Conservation (phyloP, 805 yeast genomes). For the Nakazawaea pomicola region DNA sequence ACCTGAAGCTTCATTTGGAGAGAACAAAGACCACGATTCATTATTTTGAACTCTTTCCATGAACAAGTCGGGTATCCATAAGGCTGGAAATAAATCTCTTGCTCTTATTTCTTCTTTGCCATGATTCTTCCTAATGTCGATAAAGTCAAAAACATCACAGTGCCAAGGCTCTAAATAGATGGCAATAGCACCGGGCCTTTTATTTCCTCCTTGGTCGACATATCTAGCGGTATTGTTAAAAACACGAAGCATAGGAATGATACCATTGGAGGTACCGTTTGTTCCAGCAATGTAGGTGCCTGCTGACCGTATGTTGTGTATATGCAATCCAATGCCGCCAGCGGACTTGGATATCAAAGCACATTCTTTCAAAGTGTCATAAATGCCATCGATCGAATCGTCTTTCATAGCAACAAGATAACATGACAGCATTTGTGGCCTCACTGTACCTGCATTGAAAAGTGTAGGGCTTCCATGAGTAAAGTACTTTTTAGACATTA, state of each 20-base stretch:
- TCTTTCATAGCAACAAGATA: constrained; percentile 61
- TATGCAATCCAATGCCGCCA: constrained; percentile 60
- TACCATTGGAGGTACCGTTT: constrained; percentile 59
- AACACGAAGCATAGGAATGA: constrained; percentile 59
- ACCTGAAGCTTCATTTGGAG: constrained; percentile 57
- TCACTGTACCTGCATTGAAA: constrained; percentile 59
- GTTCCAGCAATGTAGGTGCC: constrained; percentile 62
- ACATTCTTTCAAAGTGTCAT: constrained; percentile 55
- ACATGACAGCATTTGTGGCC: constrained; percentile 58
- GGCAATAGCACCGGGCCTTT: constrained; percentile 63
- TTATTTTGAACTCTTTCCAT: constrained; percentile 56
- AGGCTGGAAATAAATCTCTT: constrained; percentile 57
- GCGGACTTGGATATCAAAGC: constrained; percentile 60
- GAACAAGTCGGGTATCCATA: constrained; percentile 60
- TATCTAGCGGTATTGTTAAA: constrained; percentile 60
- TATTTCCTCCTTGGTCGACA: constrained; percentile 64
- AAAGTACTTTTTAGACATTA: constrained; percentile 55
- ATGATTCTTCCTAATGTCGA: constrained; percentile 57
- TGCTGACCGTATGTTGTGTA: constrained; percentile 53
- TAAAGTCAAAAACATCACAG: constrained; percentile 52
- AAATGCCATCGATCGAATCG: constrained; percentile 59
- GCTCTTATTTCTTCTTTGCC: constrained; percentile 63
- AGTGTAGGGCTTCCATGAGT: constrained; percentile 61
- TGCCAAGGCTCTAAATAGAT: constrained; percentile 62
- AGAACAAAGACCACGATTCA: constrained; percentile 53